Percentiles rank a stretch among this genome's conserved stretches.
Evolutionary conservation across 2,329 filamentous ascomycete genomes (phyloP).

Genomic region (Fusarium papillatum): DNA sequence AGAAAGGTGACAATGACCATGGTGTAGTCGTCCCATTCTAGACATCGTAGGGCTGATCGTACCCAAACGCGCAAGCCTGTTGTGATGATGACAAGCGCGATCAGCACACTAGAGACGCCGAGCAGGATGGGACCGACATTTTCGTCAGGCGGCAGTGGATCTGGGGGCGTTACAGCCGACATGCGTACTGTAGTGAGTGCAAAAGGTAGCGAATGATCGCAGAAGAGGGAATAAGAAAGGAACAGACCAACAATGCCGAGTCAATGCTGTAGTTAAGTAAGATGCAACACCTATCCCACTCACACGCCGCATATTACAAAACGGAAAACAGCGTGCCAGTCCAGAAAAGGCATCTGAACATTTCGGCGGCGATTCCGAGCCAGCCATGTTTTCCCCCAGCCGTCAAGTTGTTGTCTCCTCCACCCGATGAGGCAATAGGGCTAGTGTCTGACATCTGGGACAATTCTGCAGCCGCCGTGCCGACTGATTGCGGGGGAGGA

Average conservation of each 20-base stretch:
- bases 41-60: slow-evolving; percentile 42
- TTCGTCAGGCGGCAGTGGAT: slow-evolving; percentile 51
- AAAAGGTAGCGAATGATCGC: background rate
- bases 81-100: slow-evolving; percentile 48
- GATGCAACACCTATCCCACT: background rate
- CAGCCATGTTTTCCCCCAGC: background rate
- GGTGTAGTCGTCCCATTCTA: slow-evolving; percentile 55
- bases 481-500: background rate
- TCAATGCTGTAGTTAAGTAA: background rate
- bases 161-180: slow-evolving; percentile 29
- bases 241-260: background rate
- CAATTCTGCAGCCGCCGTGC: background rate
- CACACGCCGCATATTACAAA: background rate
- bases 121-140: slow-evolving; percentile 51
- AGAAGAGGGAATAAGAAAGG: background rate
- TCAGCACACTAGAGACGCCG: slow-evolving; percentile 48
- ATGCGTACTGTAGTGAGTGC: slow-evolving; percentile 12
- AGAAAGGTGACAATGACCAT: slow-evolving; percentile 48
- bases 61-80: slow-evolving; percentile 50
- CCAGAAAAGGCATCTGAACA: background rate
- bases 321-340: background rate
- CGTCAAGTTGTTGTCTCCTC: background rate
- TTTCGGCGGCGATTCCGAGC: background rate
- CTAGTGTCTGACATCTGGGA: background rate
- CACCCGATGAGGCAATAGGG: background rate